Percentiles rank a stretch among this genome's conserved stretches.
Conservation (phyloP, 345 rosid species). For the Populus ilicifolia region DNA sequence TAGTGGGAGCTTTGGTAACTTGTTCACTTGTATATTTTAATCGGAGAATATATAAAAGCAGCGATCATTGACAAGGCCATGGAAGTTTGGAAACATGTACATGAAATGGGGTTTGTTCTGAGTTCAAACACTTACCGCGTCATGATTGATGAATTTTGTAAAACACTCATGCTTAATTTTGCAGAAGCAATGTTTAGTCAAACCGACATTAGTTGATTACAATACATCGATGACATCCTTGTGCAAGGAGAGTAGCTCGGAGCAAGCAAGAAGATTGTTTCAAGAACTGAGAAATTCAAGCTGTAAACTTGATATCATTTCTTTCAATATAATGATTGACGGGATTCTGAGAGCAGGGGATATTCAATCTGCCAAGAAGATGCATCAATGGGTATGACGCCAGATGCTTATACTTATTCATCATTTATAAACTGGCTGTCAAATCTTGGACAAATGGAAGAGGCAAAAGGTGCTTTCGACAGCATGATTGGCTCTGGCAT, state of each 20-base stretch:
- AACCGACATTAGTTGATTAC: constrained; percentile 44
- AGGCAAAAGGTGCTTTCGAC: constrained; percentile 48
- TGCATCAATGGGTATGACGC: constrained; percentile 50
- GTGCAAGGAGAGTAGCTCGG: constrained; percentile 60
- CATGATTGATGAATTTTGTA: constrained; percentile 55
- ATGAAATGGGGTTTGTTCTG: constrained; percentile 40
- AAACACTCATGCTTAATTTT: constrained; percentile 44
- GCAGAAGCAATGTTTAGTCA: constrained; percentile 58
- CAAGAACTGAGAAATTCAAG: constrained; percentile 38
- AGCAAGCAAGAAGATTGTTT: constrained; percentile 61
- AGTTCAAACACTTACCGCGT: constrained; percentile 44
- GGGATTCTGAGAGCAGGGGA: constrained; percentile 56
- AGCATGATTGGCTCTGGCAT: constrained; percentile 55
- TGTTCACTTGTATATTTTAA: constrained; percentile 44
- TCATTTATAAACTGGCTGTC: constrained; percentile 51
- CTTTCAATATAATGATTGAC: constrained; percentile 59
- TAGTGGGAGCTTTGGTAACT: constrained; percentile 41
- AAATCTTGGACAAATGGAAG: constrained; percentile 49
- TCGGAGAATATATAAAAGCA: constrained; percentile 42
- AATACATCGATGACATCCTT: constrained; percentile 48
- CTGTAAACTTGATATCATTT: constrained; percentile 34
- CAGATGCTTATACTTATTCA: constrained; percentile 52
- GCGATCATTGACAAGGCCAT: constrained; percentile 45
- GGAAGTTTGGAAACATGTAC: constrained; percentile 54
- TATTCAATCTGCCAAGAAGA: constrained; percentile 42